Conservation (phyloP, 768 basidiomycete genomes). For the Lactarius pseudohatsudake region DNA sequence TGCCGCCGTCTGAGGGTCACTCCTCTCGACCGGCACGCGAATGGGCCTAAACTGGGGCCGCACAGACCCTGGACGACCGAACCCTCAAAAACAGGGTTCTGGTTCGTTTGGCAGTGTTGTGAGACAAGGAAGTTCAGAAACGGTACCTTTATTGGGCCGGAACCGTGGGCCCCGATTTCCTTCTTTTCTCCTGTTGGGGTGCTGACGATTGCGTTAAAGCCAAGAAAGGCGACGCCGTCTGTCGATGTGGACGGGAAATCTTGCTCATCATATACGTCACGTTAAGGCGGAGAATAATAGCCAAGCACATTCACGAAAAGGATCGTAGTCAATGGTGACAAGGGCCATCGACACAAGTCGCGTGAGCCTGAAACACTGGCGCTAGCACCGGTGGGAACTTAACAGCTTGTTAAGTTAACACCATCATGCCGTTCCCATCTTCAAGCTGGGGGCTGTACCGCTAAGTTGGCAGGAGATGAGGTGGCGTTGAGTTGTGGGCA, state of each 20-base stretch:
- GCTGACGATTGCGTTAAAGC: neutral
- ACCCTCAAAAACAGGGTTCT: no score
- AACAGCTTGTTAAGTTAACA: no score
- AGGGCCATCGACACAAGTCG: neutral
- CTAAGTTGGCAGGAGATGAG: neutral
- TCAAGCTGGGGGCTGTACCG: neutral
- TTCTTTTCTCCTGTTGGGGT: neutral
- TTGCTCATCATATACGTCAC: neutral
- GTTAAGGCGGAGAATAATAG: neutral
- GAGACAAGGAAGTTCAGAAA: neutral
- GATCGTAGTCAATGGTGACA: neutral
- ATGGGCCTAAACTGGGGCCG: no score
- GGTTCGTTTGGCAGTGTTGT: neutral
- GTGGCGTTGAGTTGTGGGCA: neutral
- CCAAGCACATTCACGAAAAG: neutral
- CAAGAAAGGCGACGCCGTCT: neutral
- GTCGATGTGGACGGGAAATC: neutral
- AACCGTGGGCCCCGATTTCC: neutral
- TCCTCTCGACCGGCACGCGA: no score
- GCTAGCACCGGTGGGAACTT: neutral
- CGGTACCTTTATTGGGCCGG: neutral
- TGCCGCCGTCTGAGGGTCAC: no score
- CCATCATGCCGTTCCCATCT: no score
- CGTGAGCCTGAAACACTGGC: constrained; percentile 1
- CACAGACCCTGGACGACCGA: no score